phyloP scores from a whole-genome alignment of 495 filamentous ascomycete species.

The Apodospora peruviana region DNA sequence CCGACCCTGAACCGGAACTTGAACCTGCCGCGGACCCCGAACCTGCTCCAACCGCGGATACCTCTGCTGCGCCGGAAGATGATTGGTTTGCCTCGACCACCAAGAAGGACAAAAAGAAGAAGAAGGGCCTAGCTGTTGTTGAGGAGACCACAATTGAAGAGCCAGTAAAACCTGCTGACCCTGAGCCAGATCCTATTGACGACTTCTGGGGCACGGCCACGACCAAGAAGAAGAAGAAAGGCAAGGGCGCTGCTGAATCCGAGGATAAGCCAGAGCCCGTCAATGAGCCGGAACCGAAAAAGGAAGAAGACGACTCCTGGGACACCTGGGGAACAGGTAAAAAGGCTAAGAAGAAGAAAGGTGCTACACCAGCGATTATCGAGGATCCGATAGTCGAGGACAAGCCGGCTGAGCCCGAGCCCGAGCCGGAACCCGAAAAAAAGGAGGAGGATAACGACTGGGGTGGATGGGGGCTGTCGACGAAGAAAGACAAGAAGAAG shows the following conservation, averaged over 20 bases:
- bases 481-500: constrained; percentile 21
- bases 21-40: constrained; percentile 16
- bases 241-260: constrained; percentile 3
- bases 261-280: constrained; percentile 9
- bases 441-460: constrained; percentile 19
- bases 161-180: no score
- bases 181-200: no score
- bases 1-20: constrained; percentile 14
- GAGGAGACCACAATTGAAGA: no score
- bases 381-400: constrained; percentile 14
- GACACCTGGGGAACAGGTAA: constrained; percentile 19
- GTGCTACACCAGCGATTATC: constrained; percentile 2
- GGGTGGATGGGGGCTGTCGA: not conserved
- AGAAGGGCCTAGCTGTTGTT: no score
- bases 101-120: constrained; percentile 29
- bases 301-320: constrained; percentile 13
- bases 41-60: constrained; percentile 14
- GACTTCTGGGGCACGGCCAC: not conserved
- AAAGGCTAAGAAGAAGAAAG: constrained; percentile 31
- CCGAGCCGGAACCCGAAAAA: constrained; percentile 9
- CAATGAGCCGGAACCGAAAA: constrained; percentile 5
- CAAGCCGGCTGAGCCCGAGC: constrained; percentile 6
- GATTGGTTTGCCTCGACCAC: constrained; percentile 24
- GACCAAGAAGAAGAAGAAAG: constrained; percentile 27
- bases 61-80: constrained; percentile 27